Base-by-base conservation (phyloP, 805 yeast species). In the Sungouiella blattae region DNA sequence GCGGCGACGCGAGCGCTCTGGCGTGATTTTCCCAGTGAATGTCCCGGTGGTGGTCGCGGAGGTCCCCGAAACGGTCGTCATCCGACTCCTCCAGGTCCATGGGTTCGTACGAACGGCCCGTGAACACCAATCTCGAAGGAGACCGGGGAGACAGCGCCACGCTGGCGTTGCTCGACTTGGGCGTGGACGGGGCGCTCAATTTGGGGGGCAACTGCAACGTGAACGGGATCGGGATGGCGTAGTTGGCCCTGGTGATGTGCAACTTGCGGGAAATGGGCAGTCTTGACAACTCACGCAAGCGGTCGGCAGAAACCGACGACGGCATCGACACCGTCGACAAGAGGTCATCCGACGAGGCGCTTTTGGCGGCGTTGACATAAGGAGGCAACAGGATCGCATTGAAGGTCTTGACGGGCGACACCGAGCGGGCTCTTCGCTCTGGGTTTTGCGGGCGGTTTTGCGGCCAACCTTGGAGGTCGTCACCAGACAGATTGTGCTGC, bases 191-290 rank as follows among this genome's bases (percentile, higher is more conserved):
- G 18, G 33, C 34, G 30, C 65, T 57, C 27, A 67, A 47, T 33
- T 60, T 64, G 4, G 73, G 73, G 1, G 73, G 73, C 30, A 67
- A 43, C 22, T 55, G 53, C 26, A 68, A 45, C 5, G 67, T 58
- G 43, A 67, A 67, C 3, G 73, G 73, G 26, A 68, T 63, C 2
- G 73, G 73, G 26, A 67, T 66, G 5, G 58, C 60, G 37, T 67
- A 58, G 29, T 56, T 51, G 2, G 37, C 30, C 27, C 33, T 35
- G 31, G 52, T 44, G 20, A 67, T 57, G 45, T 67, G 73, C 18
- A 68, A 49, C 23, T 56, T 56, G 20, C 54, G 61, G 2, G 69
- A 57, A 1, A 60, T 35, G 1, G 71, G 70, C 6, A 68, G 61
- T 7, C 54, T 50, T 5, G 70, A 57, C 16, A 67, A 47, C 31